Evolutionary conservation across 2,329 filamentous ascomycete genomes (phyloP).

Genomic region (Plectosphaerella plurivora): DNA sequence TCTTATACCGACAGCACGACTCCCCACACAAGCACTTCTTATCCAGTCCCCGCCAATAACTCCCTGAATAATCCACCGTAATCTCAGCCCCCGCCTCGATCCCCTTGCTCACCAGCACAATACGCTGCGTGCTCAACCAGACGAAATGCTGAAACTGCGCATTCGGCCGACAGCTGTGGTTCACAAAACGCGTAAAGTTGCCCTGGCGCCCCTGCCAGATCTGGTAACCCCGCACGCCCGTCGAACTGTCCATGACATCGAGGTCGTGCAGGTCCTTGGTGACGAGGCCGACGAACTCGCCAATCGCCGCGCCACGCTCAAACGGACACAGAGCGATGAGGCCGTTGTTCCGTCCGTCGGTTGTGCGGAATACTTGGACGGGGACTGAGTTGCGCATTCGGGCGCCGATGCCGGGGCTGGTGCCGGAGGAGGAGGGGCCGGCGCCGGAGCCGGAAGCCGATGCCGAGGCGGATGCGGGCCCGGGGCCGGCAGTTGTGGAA

Average conservation of each 20-base stretch:
- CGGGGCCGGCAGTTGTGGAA: slow-evolving; percentile 43
- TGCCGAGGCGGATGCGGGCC: slow-evolving; percentile 45
- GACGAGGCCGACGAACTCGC: slow-evolving; percentile 51
- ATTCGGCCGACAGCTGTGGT: slow-evolving; percentile 55
- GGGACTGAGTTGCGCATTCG: slow-evolving; percentile 20
- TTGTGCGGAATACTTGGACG: slow-evolving; percentile 48
- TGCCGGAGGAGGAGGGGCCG: slow-evolving; percentile 49
- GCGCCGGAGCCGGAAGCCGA: slow-evolving; percentile 44
- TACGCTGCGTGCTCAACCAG: slow-evolving; percentile 51
- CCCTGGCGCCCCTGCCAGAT: slow-evolving; percentile 53
- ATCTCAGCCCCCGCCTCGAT: slow-evolving; percentile 48
- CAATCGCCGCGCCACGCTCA: slow-evolving; percentile 46
- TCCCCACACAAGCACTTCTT: slow-evolving; percentile 52
- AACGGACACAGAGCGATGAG: slow-evolving; percentile 41
- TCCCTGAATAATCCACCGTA: slow-evolving; percentile 54
- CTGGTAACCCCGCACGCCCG: slow-evolving; percentile 37
- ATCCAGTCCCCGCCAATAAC: slow-evolving; percentile 51
- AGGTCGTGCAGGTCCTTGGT: slow-evolving; percentile 45
- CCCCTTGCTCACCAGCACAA: slow-evolving; percentile 51
- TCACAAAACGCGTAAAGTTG: slow-evolving; percentile 56
- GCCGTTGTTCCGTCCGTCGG: slow-evolving; percentile 50
- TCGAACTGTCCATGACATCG: slow-evolving; percentile 50
- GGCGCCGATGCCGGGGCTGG: slow-evolving; percentile 33
- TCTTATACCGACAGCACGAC: slow-evolving; percentile 41
- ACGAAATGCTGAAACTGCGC: slow-evolving; percentile 51